Base-by-base conservation (phyloP, 768 basidiomycete species). In the Mycena amicta region DNA sequence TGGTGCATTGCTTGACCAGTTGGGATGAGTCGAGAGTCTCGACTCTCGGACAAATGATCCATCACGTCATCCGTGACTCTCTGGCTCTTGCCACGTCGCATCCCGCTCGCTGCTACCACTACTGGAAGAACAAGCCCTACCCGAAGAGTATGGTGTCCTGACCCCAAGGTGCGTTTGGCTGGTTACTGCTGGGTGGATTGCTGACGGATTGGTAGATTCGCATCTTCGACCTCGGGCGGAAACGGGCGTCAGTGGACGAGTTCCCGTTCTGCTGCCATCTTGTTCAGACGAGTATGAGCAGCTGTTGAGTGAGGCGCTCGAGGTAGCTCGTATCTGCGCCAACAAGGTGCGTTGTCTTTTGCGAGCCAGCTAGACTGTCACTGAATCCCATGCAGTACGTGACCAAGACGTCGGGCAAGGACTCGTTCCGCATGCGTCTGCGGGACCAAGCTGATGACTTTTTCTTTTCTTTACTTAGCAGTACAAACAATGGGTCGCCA, bases 61-160 rank as follows among this genome's bases (percentile, higher is more conserved):
- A n/a, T n/a, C n/a, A n/a, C n/a, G n/a, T n/a, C n/a, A n/a, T n/a
- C n/a, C n/a, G n/a, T n/a, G n/a, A n/a, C n/a, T n/a, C n/a, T n/a
- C n/a, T n/a, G n/a, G n/a, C n/a, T n/a, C n/a, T n/a, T n/a, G n/a
- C n/a, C n/a, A n/a, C n/a, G n/a, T n/a, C n/a, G n/a, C 92, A 93
- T 83, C 94, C 95, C 64, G 93, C 95, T 78, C 90, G 92, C 70
- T 97, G 94, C 87, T 96, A 96, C 82, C 90, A 94, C 67, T 98
- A 98, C 83, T 98, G 95, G 86, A 98, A 98, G 82, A 96, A 95
- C 86, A 98, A 98, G 87, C 95, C 96, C 25, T 95, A 92, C 81
- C 93, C 92, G 57, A 95, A 94, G 79, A 92, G 89, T 53, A 79
- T 80, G 95, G 94, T 92, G 95, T 98, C 96, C 96, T 67, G 96